Evolutionary conservation across 2,329 filamentous ascomycete species (phyloP), one percentile per base, ranked within the genome.

Genomic region (Clarireedia homoeocarpa): DNA sequence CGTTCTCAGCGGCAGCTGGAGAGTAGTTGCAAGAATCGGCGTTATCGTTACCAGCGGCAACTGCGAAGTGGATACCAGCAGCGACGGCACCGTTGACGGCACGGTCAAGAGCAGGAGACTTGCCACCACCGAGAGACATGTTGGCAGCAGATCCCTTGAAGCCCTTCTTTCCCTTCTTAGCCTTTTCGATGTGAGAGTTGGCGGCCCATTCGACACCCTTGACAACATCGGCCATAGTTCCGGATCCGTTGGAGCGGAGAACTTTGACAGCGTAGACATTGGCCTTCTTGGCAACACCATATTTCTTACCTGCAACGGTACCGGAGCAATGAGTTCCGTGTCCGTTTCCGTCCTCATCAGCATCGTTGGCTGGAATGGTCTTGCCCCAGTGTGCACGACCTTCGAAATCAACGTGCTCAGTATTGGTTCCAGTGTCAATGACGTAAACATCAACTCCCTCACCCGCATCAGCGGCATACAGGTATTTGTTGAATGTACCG

Each of bases 81-180:
- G 86, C 81, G 67, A 97, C 92, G 63, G 92, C 92, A 63, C 92
- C 92, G 73, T 97, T 94, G 65, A 97, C 92, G 65, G 91, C 90
- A 64, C 87, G 82, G 71, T 99, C 94, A 56, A 99, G 85, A 69
- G 91, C 86, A 64, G 84, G 81, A 60, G 92, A 96, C 82, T 96
- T 97, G 80, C 94, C 94, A 77, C 94, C 94, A 70, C 94, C 94
- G 58, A 99, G 87, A 70, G 89, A 95, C 94, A 99, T 99, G 85
- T 99, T 99, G 78, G 95, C 94, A 70, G 92, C 88, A 63, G 90
- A 96, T 71, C 94, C 94, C 86, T 97, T 97, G 87, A 96, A 97
- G 72, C 88, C 88, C 87, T 97, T 88, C 70, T 76, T 88, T 75
- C 84, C 85, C 79, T 95, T 91, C 73, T 86, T 82, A 66, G 86